These are phyloP conservation scores for Trichoderma breve DNA, from an alignment of 2,329 filamentous ascomycete genomes.

Conservation along the genomic window DNA sequence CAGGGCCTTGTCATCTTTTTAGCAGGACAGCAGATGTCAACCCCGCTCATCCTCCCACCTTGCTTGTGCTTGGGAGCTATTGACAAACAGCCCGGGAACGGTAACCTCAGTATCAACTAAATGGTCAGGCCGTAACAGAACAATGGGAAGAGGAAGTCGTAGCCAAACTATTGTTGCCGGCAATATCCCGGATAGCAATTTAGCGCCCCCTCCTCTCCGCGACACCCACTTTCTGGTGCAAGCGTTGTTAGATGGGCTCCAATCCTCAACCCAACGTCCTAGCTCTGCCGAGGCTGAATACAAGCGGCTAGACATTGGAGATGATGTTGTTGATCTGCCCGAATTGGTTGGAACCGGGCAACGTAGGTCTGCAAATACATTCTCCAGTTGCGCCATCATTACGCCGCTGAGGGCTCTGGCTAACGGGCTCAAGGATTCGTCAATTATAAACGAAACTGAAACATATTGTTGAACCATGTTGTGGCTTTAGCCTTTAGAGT, in stretches of 20 bases:
- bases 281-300: not conserved
- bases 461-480: not conserved
- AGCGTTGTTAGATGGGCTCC: not conserved
- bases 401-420: not conserved
- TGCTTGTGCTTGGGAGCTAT: constrained; percentile 15
- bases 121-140: constrained; percentile 25
- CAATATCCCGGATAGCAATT: constrained; percentile 28
- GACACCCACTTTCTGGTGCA: not conserved
- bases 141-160: constrained; percentile 26
- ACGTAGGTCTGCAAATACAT: not conserved
- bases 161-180: constrained; percentile 25
- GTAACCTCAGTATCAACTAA: not conserved
- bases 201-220: not conserved
- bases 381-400: not conserved
- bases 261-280: not conserved
- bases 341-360: not conserved
- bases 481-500: not conserved
- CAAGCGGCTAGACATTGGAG: not conserved
- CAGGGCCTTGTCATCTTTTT: constrained; percentile 26
- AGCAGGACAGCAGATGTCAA: constrained; percentile 10
- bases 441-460: not conserved
- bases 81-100: not conserved
- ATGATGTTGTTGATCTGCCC: not conserved
- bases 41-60: constrained; percentile 19
- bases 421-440: not conserved